Evolutionary conservation across 2,329 filamentous ascomycete species (phyloP).

Genomic region (Apiospora kogelbergensis): DNA sequence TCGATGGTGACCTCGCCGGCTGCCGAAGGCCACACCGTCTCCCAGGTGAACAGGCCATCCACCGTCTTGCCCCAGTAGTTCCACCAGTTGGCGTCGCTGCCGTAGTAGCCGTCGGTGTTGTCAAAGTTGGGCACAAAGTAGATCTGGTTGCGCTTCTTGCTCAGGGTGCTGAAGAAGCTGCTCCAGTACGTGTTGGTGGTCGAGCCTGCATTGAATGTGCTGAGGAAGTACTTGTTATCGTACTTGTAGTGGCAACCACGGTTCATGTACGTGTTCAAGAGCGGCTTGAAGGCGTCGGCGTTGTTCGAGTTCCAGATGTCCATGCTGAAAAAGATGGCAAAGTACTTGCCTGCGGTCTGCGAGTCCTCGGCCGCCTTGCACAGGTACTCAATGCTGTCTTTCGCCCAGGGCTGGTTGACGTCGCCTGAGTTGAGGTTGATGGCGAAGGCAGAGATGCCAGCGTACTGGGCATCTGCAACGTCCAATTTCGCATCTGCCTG

Average conservation of each 20-base stretch:
- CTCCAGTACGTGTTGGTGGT: neutral
- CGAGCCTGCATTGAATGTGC: neutral
- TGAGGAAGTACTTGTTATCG: slow-evolving; percentile 2
- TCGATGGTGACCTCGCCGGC: neutral
- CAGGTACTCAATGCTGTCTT: neutral
- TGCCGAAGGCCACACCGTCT: neutral
- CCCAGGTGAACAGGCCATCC: slow-evolving; percentile 2
- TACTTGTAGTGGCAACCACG: neutral
- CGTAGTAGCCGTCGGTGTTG: neutral
- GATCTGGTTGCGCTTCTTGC: neutral
- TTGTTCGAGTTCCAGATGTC: neutral
- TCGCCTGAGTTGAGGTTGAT: neutral
- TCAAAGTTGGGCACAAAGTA: slow-evolving; percentile 3
- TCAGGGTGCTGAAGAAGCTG: neutral
- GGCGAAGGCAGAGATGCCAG: neutral
- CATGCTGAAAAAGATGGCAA: slow-evolving; percentile 1
- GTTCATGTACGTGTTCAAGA: neutral
- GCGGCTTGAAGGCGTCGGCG: neutral
- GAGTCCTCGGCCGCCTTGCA: neutral
- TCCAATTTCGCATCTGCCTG: neutral
- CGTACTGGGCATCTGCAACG: slow-evolving; percentile 1
- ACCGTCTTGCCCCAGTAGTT: slow-evolving; percentile 6
- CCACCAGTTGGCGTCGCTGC: slow-evolving; percentile 4
- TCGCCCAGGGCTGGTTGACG: neutral
- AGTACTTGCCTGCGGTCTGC: neutral